Base-by-base conservation (phyloP, 2,329 filamentous ascomycete species). In the Pestalotiopsis fici region DNA sequence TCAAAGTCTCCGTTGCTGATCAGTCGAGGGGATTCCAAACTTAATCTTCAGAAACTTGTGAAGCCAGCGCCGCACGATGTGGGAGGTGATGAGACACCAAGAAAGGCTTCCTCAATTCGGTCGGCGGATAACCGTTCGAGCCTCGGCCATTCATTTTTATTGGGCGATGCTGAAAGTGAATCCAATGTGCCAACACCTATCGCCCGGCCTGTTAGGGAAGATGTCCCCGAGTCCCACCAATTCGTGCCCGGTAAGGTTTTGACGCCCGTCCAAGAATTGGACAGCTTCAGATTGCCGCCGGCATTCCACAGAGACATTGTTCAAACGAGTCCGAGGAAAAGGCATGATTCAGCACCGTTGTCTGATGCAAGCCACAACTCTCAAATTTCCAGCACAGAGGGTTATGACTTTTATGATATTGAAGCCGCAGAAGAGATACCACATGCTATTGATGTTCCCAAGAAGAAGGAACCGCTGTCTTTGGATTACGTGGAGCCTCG, bases 331-430 rank as follows among this genome's bases (percentile, higher is more conserved):
- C 81, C 77, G 3, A 81, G 85, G 11, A 80, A 79, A 65, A 82
- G 85, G 28, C 81, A 84, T 12, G 82, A 87, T 72, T 88, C 86
- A 0, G 78, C 79, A 47, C 82, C 86, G 1, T 71, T 87, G 28
- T 88, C 87, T 2, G 78, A 83, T n/a, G 69, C 78, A 23, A 88
- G 86, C 72, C 82, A 85, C 37, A 82, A 83, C 54, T 87, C 84
- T 71, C 82, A 85, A 25, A 71, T 78, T n/a, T 86, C 85, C 13
- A 85, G 81, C 72, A 87, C 85, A 1, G 88, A 90, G 70, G 88
- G 88, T 0, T 90, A 91, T 71, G 88, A 91, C 75, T 91, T 91
- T 72, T 90, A 90, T 73, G 89, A 88, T 71, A 79, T 88, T 31
- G 87, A 88, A n/a, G 84, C 75, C 9, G 62, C 71, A 5, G 78